Percentiles rank a stretch among this genome's conserved stretches.
Evolutionary conservation across 1,284 basidiomycete species (phyloP).

Genomic region (Grifola frondosa): DNA sequence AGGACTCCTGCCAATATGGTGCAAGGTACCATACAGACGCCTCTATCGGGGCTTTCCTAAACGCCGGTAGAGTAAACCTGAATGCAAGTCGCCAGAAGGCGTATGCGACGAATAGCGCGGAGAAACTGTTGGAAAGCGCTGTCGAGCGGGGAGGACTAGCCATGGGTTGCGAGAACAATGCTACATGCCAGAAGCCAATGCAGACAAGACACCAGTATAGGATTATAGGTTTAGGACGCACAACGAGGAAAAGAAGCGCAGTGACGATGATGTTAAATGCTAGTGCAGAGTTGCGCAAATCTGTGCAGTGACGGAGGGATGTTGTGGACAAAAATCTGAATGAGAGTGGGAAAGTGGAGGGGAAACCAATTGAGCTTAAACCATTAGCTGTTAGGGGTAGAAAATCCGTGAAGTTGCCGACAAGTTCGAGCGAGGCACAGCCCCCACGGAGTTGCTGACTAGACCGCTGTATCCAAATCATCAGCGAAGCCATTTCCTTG

Average conservation of each 20-base stretch:
- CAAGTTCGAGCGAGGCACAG: conserved; percentile 69
- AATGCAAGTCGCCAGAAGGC: conserved; percentile 78
- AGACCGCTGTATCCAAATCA: conserved; percentile 52
- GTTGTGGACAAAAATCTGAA: conserved; percentile 46
- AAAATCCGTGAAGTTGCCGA: conserved; percentile 74
- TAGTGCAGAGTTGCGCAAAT: conserved; percentile 67
- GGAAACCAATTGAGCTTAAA: conserved; percentile 71
- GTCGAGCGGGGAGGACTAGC: conserved; percentile 68
- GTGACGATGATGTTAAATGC: conserved; percentile 72
- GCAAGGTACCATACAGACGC: conserved; percentile 71
- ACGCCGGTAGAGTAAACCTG: conserved; percentile 74
- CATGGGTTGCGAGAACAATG: conserved; percentile 77
- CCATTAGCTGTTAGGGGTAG: conserved; percentile 60
- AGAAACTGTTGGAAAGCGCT: conserved; percentile 74
- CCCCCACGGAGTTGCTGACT: conserved; percentile 69
- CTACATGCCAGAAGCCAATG: conserved; percentile 87
- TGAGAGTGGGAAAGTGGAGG: conserved; percentile 68
- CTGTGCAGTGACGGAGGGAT: conserved; percentile 61
- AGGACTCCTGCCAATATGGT: conserved; percentile 80
- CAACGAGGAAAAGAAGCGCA: conserved; percentile 65
- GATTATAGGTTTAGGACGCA: conserved; percentile 72
- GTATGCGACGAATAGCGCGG: conserved; percentile 77
- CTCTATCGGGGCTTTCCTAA: conserved; percentile 70
- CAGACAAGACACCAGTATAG: conserved; percentile 78
- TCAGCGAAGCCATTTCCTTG: too few species aligned